phyloP scores from a whole-genome alignment of 306 rosid genomes.

The Rosa persica region DNA sequence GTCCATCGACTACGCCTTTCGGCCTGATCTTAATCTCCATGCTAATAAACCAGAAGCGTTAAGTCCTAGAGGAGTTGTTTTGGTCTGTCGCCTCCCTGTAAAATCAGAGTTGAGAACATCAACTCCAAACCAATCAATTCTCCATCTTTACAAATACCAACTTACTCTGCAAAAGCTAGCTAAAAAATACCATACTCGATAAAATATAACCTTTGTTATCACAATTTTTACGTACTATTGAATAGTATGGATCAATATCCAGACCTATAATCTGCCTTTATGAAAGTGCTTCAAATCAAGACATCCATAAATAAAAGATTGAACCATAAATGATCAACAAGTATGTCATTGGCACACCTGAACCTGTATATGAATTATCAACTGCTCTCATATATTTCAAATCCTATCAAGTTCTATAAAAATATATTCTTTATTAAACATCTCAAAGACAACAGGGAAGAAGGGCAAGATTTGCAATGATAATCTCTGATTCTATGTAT shows the following conservation, averaged over 20 bases:
- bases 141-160: neutral
- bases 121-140: too few relatives aligned
- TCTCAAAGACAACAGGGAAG: neutral
- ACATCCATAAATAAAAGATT: neutral
- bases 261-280: neutral
- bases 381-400: neutral
- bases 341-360: neutral
- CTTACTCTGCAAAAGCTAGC: neutral
- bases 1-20: too few relatives aligned
- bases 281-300: neutral
- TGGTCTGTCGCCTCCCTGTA: too few relatives aligned
- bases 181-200: neutral
- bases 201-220: neutral
- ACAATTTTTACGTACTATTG: too few relatives aligned
- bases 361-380: neutral
- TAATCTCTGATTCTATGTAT: neutral
- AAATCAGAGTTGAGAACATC: too few relatives aligned
- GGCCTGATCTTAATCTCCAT: too few relatives aligned
- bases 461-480: neutral
- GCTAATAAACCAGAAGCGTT: too few relatives aligned
- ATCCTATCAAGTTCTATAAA: neutral
- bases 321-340: neutral
- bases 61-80: too few relatives aligned
- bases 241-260: neutral
- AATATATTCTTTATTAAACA: neutral